Base-by-base conservation (phyloP, 2,329 filamentous ascomycete genomes). In the Seiridium cupressi region DNA sequence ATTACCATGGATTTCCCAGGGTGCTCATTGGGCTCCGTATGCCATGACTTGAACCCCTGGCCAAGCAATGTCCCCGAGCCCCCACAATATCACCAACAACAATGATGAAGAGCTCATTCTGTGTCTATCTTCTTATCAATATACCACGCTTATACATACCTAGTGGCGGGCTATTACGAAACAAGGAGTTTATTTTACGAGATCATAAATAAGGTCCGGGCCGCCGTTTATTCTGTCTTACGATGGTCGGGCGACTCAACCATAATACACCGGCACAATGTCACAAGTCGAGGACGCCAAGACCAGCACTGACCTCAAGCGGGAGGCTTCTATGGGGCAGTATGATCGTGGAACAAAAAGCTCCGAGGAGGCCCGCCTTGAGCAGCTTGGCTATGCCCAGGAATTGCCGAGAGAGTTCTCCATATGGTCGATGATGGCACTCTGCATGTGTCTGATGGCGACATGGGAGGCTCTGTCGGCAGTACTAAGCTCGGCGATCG, bases 401-500 rank as follows among this genome's bases (percentile, higher is more conserved):
- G 69, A 74, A 48, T 72, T 79, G 3, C 55, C 63, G 32, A 60
- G 65, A 13, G 58, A 61, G 18, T 79, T 80, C 64, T 78, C 77
- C 0, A 63, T 82, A 1, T 77, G 76, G 65, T 78, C 79, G 0
- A 69, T 83, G 1, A 74, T 73, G 11, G 72, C 74, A 3, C 67
- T 83, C 5, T 77, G 78, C 51, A 67, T 81, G 6, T 81, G 78
- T 51, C 69, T 83, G 49, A 82, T 82, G 79, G 80, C 75, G 44
- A 82, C 80, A 8, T 83, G 79, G 80, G 80, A 83, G 59, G 79
- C 80, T 1, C 66, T 81, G 3, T 76, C 77, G 0, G 76, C 76
- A 1, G 79, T 82, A 4, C 72, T 83, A 9, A 74, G 77, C 2
- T 72, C 73, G 3, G 79, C 79, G 1, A 63, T 82, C 36, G 72